Evolutionary conservation across 1,139 yeast genomes (phyloP), one percentile per base, ranked within the genome.

Genomic region (Suhomyces taliae): DNA sequence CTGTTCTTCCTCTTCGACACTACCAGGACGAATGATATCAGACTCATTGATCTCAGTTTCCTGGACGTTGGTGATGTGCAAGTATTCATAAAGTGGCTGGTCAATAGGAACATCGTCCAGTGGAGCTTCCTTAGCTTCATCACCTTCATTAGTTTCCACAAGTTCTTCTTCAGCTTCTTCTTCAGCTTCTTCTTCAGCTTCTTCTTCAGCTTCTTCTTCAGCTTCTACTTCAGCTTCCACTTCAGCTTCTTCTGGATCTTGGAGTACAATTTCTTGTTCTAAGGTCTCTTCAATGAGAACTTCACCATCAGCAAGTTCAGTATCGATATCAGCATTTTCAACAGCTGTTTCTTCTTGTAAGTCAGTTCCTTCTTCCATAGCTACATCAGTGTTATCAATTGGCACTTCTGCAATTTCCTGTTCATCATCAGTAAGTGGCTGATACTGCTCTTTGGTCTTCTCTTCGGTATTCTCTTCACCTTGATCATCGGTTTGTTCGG

Each of bases 141-240:
- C 19, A 7, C n/a, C 10, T 35, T 36, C 43, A 24, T 44, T 52
- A 19, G 46, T 47, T 7, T 49, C 51, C 14, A 49, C 52, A 7
- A 49, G 55, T 14, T 47, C 37, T 7, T 41, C 47, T 34, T 44
- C 52, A 32, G 49, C 27, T 34, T 32, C 37, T 19, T 34, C 11
- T 9, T 27, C 12, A 29, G 3, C 32, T 29, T 29, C 10, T 29
- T 29, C 32, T 29, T 3, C 32, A 14, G 15, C 15, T 11, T 31
- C 33, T 31, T 31, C 33, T 10, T 31, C 19, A 12, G 15, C 36
- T n/a, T 4, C 19, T 29, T 14, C 15, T 14, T 14, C 15, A 14
- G 15, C 15, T 14, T 14, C 15, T 29, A 2, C 32, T 10, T 29
- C 32, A 29, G 10, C 10, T 29, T 29, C 32, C 3, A 8, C 32